Conservation (phyloP, 75 land plant species). For the Chamaecyparis obtusa region DNA sequence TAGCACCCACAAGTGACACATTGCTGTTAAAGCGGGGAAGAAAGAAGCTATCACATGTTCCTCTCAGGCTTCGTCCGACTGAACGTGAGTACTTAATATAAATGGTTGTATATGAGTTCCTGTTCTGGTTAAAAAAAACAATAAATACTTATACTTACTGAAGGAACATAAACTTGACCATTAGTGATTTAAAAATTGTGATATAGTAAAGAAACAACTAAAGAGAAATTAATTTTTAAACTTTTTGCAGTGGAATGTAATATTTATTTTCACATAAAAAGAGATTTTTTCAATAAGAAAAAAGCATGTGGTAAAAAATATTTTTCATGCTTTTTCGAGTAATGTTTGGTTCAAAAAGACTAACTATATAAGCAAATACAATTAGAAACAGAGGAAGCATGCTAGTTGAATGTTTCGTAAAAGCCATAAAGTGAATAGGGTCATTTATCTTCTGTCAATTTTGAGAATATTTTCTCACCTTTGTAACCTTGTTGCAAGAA, state of each 20-base stretch:
- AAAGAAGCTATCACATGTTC: conserved; percentile 49
- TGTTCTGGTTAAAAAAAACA: neutral
- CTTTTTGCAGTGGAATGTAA: neutral
- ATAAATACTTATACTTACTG: neutral
- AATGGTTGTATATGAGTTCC: neutral
- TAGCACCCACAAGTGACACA: conserved; percentile 15
- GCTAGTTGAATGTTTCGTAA: neutral
- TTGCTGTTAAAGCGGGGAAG: conserved; percentile 12
- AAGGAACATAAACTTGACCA: neutral
- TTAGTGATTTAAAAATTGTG: neutral
- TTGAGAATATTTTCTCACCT: neutral
- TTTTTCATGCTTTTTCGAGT: neutral
- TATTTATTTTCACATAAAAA: neutral
- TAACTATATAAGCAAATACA: neutral
- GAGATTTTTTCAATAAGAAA: neutral
- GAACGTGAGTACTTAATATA: conserved; percentile 60
- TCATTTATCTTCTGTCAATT: neutral
- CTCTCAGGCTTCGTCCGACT: conserved; percentile 65
- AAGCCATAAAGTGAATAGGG: neutral
- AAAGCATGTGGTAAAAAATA: neutral
- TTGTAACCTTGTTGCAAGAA: neutral
- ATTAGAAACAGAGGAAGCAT: neutral
- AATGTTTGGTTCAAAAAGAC: neutral
- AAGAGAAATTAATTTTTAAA: neutral
- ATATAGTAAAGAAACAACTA: neutral